Base-by-base conservation (phyloP, 1,139 yeast genomes). In the Entelexis paramagnoliae region DNA sequence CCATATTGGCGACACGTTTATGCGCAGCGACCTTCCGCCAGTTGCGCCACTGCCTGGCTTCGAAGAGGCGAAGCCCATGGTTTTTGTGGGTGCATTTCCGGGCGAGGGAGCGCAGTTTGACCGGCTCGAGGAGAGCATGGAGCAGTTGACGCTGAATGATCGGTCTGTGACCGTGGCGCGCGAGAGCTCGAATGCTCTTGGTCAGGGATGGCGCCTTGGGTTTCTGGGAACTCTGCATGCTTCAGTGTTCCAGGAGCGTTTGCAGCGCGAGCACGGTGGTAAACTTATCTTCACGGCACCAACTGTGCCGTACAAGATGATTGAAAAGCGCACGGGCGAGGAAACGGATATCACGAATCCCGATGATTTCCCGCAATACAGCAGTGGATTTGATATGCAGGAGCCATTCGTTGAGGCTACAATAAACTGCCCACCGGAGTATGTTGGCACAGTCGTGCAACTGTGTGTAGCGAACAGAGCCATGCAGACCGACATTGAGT, bases 21-120 rank as follows among this genome's bases (percentile, higher is more conserved):
- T 80, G 75, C 81, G 78, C 53, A 71, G 73, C n/a, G 86, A 85
- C 2, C 73, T 77, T 29, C 77, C 74, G 50, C 48, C 44, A 2
- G 79, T 85, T 1, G 84, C 80, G 54, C 82, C 96, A 1, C 71
- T 91, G 29, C 96, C 95, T 0, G 97, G 97, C 0, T 91, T 91
- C 66, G 96, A 89, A 66, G 96, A 87, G 61, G 89, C 94, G 1
- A 89, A 91, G 65, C 96, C 98, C 1, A 91, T 91, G 97, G 97
- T 91, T 7, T 91, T 89, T 66, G 94, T 91, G 43, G 98, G 98
- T 9, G 98, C 98, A 0, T 91, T 88, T 62, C 98, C 98, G 0
- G 93, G 96, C 0, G 96, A 89, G 64, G 96, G 96, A 4, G 77
- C 83, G 1, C 96, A 89, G 61, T 91, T 89, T 65, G 85, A 84